A percentile compares a stretch with the other conserved stretches of the same genome.
These are phyloP conservation scores for Caryopteris hybrid DNA, from an alignment of 305 asterid species.

Conservation along the genomic window DNA sequence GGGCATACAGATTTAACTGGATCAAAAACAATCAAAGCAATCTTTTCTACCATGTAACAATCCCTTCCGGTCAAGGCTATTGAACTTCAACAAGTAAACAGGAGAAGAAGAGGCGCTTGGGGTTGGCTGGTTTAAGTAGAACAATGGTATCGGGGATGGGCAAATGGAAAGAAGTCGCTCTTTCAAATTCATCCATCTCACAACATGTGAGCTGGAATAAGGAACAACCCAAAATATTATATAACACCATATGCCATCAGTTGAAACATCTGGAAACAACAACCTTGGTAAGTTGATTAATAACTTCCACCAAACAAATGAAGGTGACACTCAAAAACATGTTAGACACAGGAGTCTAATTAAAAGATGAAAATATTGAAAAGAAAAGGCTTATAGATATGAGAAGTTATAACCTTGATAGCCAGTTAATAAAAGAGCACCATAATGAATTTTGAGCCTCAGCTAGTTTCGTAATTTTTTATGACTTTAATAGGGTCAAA, in stretches of 20 bases:
- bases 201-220: conserved; percentile 35
- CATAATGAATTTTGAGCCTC: background rate
- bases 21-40: background rate
- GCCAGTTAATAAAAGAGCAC: background rate
- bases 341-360: background rate
- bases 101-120: conserved; percentile 35
- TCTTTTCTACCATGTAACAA: conserved; percentile 59
- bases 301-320: conserved; percentile 8
- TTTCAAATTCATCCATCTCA: conserved; percentile 67
- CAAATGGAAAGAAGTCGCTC: conserved; percentile 64
- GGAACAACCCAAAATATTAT: conserved; percentile 68
- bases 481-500: background rate
- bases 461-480: background rate
- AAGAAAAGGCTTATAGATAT: background rate
- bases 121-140: conserved; percentile 43
- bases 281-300: conserved; percentile 6
- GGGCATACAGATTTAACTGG: background rate
- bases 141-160: conserved; percentile 48
- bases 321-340: background rate
- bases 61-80: conserved; percentile 59
- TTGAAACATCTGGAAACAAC: conserved; percentile 62
- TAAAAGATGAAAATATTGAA: background rate
- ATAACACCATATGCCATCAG: conserved; percentile 90
- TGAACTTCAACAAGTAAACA: conserved; percentile 57
- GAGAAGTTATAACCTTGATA: background rate